phyloP scores from a whole-genome alignment of 345 rosid species.

The Gynandropsis gynandra region DNA sequence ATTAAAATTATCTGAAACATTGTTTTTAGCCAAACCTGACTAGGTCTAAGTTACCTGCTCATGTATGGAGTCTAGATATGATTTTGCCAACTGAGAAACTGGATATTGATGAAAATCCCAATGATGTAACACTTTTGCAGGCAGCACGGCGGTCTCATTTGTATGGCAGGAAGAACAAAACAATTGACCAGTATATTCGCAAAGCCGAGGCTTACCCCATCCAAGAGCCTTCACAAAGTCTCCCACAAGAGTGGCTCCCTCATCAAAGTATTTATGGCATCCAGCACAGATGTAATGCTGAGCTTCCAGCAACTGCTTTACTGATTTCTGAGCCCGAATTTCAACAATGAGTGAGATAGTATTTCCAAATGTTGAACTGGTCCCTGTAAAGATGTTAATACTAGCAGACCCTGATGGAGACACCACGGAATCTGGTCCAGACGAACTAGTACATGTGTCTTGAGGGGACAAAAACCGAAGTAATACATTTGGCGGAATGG shows the following conservation, averaged over 20 bases:
- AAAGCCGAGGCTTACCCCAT: conserved; percentile 88
- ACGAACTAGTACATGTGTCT: conserved; percentile 46
- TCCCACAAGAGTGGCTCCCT: conserved; percentile 54
- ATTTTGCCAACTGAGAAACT: conserved; percentile 86
- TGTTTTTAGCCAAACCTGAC: background rate
- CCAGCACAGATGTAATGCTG: conserved; percentile 92
- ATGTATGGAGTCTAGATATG: conserved; percentile 81
- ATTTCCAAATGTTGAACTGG: conserved; percentile 63
- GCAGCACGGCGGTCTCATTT: conserved; percentile 77
- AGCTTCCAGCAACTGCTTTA: conserved; percentile 68
- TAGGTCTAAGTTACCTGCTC: conserved; percentile 59
- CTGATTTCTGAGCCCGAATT: conserved; percentile 54
- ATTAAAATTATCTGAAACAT: too few species aligned
- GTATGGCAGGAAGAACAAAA: conserved; percentile 89
- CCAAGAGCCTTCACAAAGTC: conserved; percentile 76
- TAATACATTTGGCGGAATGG: conserved; percentile 58
- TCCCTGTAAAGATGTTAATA: conserved; percentile 21
- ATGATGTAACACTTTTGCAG: conserved; percentile 81
- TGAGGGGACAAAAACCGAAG: conserved; percentile 70
- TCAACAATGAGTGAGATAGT: conserved; percentile 79
- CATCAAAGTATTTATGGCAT: conserved; percentile 83
- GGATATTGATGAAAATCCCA: conserved; percentile 86
- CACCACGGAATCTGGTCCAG: conserved; percentile 30
- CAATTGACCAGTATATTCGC: conserved; percentile 85
- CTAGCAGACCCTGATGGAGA: conserved; percentile 32